Evolutionary conservation across 1,139 yeast genomes (phyloP), one percentile per base, ranked within the genome.

Genomic region (Scheffersomyces illinoinensis): DNA sequence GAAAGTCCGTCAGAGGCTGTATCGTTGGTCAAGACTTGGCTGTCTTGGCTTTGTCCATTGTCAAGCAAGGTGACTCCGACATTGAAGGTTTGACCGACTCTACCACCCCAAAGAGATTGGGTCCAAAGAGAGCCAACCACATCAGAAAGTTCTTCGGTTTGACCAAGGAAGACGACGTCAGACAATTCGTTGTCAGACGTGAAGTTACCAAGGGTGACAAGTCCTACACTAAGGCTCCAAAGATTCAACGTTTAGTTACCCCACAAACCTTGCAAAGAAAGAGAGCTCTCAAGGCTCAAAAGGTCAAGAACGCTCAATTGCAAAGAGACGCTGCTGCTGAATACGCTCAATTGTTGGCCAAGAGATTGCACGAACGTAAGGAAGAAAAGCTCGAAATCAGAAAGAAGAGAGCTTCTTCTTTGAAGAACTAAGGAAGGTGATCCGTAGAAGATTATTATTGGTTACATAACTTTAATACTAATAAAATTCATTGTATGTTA

Each of bases 241-340:
- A 92, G 91, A 93, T 95, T 85, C 99, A 95, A 88, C 93, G 99
- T 86, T 90, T 95, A 78, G 97, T 95, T 72, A 95, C 99, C 76
- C 99, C 99, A 82, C 98, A 93, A 87, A 90, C 93, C 78, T 89
- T 95, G 83, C 98, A 93, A 88, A 95, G 98, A 90, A 95, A 95
- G 97, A 91, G 98, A 87, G 95, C 92, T 79, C 89, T 91, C 81
- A 90, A 88, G 83, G 88, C 97, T 73, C 86, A 89, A 84, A 95
- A 95, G 91, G 86, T 91, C 81, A 90, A 89, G 86, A 91, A 91
- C 83, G 98, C 98, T 82, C 97, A 92, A 87, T 93, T 91, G 78
- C 97, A 93, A 86, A 93, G 97, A 92, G 98, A 95, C 82, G 97
- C 97, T 85, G 99, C 99, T 84, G 97, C 98, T 79, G 99, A 95